These are phyloP conservation scores for Penicillium carneum DNA, from an alignment of 2,329 filamentous ascomycete species.

Conservation along the genomic window DNA sequence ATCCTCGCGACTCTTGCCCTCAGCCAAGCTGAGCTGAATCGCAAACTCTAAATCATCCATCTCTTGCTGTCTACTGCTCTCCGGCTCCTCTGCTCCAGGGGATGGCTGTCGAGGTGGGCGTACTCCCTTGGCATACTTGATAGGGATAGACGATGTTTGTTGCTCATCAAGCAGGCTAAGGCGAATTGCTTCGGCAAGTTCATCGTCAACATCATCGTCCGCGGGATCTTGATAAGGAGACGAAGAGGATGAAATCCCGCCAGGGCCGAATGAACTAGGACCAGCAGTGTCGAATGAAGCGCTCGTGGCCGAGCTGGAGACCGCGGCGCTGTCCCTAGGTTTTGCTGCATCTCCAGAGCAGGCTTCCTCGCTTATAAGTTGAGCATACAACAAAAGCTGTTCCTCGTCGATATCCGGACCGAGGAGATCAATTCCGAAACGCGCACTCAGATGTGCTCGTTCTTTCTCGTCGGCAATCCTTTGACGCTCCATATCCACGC, in stretches of 20 bases:
- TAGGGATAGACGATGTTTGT: conserved; percentile 40
- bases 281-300: conserved; percentile 50
- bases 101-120: conserved; percentile 28
- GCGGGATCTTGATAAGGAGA: conserved; percentile 49
- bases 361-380: conserved; percentile 67
- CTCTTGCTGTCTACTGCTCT: conserved; percentile 55
- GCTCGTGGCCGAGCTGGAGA: conserved; percentile 49
- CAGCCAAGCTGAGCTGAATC: conserved; percentile 67
- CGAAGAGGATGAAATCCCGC: conserved; percentile 47
- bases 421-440: conserved; percentile 83
- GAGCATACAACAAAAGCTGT: conserved; percentile 68
- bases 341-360: conserved; percentile 60
- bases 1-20: conserved; percentile 59
- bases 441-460: conserved; percentile 72
- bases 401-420: conserved; percentile 65
- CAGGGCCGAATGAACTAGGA: conserved; percentile 40
- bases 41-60: conserved; percentile 68
- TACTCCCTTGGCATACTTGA: conserved; percentile 47
- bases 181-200: conserved; percentile 69
- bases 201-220: conserved; percentile 62
- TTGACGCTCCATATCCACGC: conserved; percentile 78
- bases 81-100: conserved; percentile 32
- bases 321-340: conserved; percentile 48
- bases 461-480: conserved; percentile 72
- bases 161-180: conserved; percentile 55